A percentile compares a stretch with the other conserved stretches of the same genome.
phyloP scores from a whole-genome alignment of 2,329 filamentous ascomycete genomes.

The Cryphonectria carpinicola region DNA sequence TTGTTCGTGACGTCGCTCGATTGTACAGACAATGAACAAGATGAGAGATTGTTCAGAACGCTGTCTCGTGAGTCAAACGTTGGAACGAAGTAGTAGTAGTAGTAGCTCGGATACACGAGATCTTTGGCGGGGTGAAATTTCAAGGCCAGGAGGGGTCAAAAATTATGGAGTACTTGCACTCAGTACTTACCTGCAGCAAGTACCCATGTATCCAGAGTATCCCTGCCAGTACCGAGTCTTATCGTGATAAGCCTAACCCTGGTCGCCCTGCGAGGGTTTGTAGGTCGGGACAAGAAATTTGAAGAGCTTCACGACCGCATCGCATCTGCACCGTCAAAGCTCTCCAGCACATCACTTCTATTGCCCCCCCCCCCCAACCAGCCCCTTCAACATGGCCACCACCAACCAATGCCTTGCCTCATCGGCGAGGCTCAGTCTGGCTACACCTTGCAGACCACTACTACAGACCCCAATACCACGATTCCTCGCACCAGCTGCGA shows the following conservation, averaged over 20 bases:
- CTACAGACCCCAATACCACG: slow-evolving; percentile 48
- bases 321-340: slow-evolving; percentile 1
- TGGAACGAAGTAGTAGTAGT: slow-evolving; percentile 9
- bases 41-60: background rate
- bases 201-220: slow-evolving; percentile 2
- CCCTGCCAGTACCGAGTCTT: background rate
- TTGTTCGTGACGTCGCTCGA: background rate
- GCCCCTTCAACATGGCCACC: slow-evolving; percentile 49
- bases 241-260: slow-evolving; percentile 13
- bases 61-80: slow-evolving; percentile 27
- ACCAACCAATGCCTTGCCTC: slow-evolving; percentile 59
- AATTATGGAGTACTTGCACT: background rate
- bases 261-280: background rate
- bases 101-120: slow-evolving; percentile 15
- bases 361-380: slow-evolving; percentile 1
- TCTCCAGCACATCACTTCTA: background rate
- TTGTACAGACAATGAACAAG: background rate
- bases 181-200: background rate
- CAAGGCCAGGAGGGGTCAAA: slow-evolving; percentile 31
- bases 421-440: slow-evolving; percentile 54
- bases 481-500: slow-evolving; percentile 52
- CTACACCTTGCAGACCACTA: slow-evolving; percentile 47
- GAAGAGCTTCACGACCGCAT: slow-evolving; percentile 13
- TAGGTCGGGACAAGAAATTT: slow-evolving; percentile 23
- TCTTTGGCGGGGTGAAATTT: slow-evolving; percentile 31